Base-by-base conservation (phyloP, 1,139 yeast species). In the Taiozyma sp. region DNA sequence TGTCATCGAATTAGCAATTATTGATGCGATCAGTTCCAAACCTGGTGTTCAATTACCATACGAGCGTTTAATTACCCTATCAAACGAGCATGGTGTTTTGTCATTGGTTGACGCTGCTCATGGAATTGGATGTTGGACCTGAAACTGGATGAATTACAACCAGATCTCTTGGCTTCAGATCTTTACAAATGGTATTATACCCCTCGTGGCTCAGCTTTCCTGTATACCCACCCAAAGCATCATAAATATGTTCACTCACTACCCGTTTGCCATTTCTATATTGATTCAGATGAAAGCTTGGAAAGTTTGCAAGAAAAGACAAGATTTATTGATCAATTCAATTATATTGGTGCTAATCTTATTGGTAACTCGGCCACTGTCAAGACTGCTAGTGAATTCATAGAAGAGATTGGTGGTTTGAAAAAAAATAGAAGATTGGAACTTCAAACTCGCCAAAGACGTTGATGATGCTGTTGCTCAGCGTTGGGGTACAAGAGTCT, bases 81-180 rank as follows among this genome's bases (percentile, higher is more conserved):
- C 88, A 58, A 66, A 68, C 16, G 63, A 77, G 47, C 67, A 79
- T 52, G 66, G 68, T 10, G 77, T 80, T 7, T 58, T 82, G 44
- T 79, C 88, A 3, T 66, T 83, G 43, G 74, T 86, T 34, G 95
- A 86, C 62, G 93, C 85, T 13, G 90, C 93, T 3, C 93, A 86
- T 62, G 78, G 81, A 1, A 71, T 80, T 40, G 93, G 93, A 0
- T 67, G 48, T 60, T 81, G 11, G 76, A 77, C 3, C 56, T 83
- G 24, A 72, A 79, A 51, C 62, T 84, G 47, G 59, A 60, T 46
- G 60, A 63, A 2, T 66, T 79, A 22, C 62, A 72, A 48, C 88
- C 91, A 0, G 90, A 84, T 60, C 85, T 82, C 62, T 78, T 74
- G 59, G 74, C 78, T 16, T 69, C 85, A 42, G 85, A 85, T 60